Base-by-base conservation (phyloP, 192 early-diverging fungal species). In the Coemansia sp. region DNA sequence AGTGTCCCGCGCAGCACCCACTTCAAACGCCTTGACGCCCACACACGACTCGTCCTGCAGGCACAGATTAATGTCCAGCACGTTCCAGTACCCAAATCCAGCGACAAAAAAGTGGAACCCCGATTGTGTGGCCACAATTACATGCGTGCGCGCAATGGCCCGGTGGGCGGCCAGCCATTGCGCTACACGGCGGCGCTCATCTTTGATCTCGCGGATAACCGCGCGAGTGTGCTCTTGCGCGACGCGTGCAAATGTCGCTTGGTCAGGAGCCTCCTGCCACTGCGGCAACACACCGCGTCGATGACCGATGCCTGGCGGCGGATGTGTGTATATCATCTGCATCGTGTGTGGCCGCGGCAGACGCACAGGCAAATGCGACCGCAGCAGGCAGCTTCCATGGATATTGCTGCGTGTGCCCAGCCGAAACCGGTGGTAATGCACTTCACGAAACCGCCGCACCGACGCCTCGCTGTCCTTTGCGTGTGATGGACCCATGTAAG, bases 71-170 rank as follows among this genome's bases (percentile, higher is more conserved):
- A 81, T 63, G 44, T 81, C 78, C 37, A 81, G 65, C 23, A 75
- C 60, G 62, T 75, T 81, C 78, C 78, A 81, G 63, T 75, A 81
- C 11, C 78, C 78, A 57, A 81, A 81, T 9, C 78, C 78, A 11
- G 78, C 72, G 19, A 81, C 49, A 10, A 81, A 74, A 50, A 81
- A 74, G 62, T 63, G 69, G 36, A 81, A 56, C 14, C 66, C 65
- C 34, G 62, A 51, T 63, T 81, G 78, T 15, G 72, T 81, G 0
- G 78, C 78, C 21, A 81, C 72, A n/a, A 74, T 66, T 8, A 72
- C 72, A 19, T 81, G 78, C 10, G 78, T 72, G 10, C 78, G 68
- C 4, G 63, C 53, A 21, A 31, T 38, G 21, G 60, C 78, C 37
- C 61, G 70, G 28, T 46, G 20, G 19, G 20, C 31, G 11, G 31